A percentile compares a stretch with the other conserved stretches of the same genome.
These are phyloP conservation scores for Leucosporidium scottii DNA, from an alignment of 768 basidiomycete species.

Conservation along the genomic window DNA sequence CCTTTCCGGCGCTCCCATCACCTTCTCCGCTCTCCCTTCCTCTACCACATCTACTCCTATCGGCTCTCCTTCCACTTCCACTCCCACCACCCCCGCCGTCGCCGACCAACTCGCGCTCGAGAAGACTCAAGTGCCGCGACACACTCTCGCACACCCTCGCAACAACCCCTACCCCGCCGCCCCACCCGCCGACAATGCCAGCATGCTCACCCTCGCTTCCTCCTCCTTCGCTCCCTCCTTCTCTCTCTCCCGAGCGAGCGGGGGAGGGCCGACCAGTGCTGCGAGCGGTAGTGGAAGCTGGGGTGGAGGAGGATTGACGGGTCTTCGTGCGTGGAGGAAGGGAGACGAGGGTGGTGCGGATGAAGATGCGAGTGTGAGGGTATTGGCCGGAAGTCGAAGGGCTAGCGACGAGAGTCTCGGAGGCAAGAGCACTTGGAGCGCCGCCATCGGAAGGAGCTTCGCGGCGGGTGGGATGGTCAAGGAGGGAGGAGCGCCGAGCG, in stretches of 20 bases:
- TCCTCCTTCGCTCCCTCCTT: slow-evolving; percentile 61
- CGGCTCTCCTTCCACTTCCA: neutral
- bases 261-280: slow-evolving; percentile 48
- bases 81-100: neutral
- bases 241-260: slow-evolving; percentile 34
- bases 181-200: slow-evolving; percentile 85
- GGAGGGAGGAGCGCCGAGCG: neutral
- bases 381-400: slow-evolving; percentile 73
- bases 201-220: slow-evolving; percentile 83
- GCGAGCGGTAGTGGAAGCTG: slow-evolving; percentile 43
- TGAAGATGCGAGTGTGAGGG: slow-evolving; percentile 78
- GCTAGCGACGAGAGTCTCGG: slow-evolving; percentile 76
- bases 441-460: slow-evolving; percentile 38
- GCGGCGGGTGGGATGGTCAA: slow-evolving; percentile 4
- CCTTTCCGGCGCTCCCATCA: slow-evolving; percentile 54
- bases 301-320: slow-evolving; percentile 53
- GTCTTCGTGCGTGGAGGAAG: slow-evolving; percentile 41
- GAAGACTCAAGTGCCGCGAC: slow-evolving; percentile 51
- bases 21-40: slow-evolving; percentile 60
- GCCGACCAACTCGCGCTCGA: slow-evolving; percentile 4
- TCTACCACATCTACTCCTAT: neutral
- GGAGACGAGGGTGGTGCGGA: slow-evolving; percentile 48
- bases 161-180: slow-evolving; percentile 92
- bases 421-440: slow-evolving; percentile 80
- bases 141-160: slow-evolving; percentile 85